phyloP scores from a whole-genome alignment of 2,329 filamentous ascomycete species.

The Emmonsiellopsis sp. region DNA sequence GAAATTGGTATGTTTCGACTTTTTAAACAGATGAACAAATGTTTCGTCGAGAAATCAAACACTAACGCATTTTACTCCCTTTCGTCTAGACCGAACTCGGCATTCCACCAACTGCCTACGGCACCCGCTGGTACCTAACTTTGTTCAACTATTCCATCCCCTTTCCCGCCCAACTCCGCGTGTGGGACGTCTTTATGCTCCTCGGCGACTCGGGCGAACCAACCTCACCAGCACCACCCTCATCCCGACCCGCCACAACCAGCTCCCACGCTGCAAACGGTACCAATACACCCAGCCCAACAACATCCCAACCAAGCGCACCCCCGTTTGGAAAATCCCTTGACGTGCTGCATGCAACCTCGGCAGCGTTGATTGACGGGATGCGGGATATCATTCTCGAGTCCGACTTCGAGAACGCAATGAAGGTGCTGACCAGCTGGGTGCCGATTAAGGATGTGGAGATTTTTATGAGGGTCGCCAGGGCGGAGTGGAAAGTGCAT shows the following conservation, averaged over 20 bases:
- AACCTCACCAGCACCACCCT: constrained; percentile 9
- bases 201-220: constrained; percentile 63
- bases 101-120: constrained; percentile 86
- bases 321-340: constrained; percentile 55
- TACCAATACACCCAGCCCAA: constrained; percentile 10
- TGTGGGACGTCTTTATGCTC: constrained; percentile 98
- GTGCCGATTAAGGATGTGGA: constrained; percentile 92
- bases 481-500: constrained; percentile 72
- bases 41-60: background rate
- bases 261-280: constrained; percentile 20
- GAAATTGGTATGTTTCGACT: constrained; percentile 58
- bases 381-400: constrained; percentile 81
- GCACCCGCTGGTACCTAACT: constrained; percentile 93
- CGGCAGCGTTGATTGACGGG: constrained; percentile 82
- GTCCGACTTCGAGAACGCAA: constrained; percentile 92
- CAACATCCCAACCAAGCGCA: constrained; percentile 17
- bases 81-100: constrained; percentile 56
- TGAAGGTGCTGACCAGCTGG: constrained; percentile 94
- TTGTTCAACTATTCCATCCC: constrained; percentile 96
- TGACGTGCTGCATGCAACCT: constrained; percentile 81
- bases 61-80: background rate
- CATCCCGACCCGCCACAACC: constrained; percentile 10
- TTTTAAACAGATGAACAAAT: background rate
- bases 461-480: constrained; percentile 80
- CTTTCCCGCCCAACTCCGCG: constrained; percentile 83